Evolutionary conservation across 352 stramenopile genomes (phyloP).

Genomic region (Phytopythium aichiense): DNA sequence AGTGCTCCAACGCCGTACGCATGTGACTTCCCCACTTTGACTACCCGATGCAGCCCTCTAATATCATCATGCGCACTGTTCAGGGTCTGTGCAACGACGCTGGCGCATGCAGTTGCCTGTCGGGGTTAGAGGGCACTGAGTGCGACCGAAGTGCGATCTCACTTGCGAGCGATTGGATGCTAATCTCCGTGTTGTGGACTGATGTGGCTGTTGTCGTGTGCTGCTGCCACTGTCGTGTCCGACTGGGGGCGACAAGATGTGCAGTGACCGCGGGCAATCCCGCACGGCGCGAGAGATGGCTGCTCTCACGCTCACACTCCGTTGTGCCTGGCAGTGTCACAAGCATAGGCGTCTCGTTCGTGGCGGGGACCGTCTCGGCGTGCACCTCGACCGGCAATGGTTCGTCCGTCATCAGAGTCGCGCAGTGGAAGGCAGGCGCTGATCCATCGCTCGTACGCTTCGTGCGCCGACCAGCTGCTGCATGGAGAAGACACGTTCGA

Average conservation of each 20-base stretch:
- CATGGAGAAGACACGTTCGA: no score
- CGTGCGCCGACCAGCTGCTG: no score
- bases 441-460: no score
- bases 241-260: conserved; percentile 23
- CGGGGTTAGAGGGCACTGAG: conserved; percentile 59
- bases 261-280: conserved; percentile 40
- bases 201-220: background rate
- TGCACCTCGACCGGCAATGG: conserved; percentile 42
- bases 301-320: conserved; percentile 34
- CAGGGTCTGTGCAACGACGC: conserved; percentile 55
- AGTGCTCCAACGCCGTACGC: conserved; percentile 71
- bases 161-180: background rate
- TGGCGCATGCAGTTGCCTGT: conserved; percentile 51
- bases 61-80: background rate
- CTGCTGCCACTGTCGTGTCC: conserved; percentile 40
- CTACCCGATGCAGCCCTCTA: background rate
- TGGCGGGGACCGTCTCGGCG: conserved; percentile 19
- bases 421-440: background rate
- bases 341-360: conserved; percentile 39
- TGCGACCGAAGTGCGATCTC: conserved; percentile 54
- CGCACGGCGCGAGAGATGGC: conserved; percentile 48
- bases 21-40: background rate
- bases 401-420: conserved; percentile 5
- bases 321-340: conserved; percentile 34
- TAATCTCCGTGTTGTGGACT: background rate